Conservation (phyloP, 768 basidiomycete genomes). For the Dioszegia hungarica region DNA sequence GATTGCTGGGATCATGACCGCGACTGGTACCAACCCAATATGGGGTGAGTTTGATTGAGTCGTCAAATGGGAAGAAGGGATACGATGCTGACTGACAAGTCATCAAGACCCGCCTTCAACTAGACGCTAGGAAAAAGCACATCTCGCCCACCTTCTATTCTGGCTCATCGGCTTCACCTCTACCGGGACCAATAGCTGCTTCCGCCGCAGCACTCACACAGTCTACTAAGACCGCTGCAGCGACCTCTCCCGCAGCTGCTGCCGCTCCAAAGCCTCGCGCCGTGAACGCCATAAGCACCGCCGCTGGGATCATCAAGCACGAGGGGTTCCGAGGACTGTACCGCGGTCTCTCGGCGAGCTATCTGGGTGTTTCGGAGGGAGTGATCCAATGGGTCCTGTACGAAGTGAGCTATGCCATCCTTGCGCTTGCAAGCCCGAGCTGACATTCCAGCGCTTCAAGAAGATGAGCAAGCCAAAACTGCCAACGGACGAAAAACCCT, state of each 20-base stretch:
- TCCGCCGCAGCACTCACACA: conserved; percentile 25
- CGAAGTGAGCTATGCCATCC: conserved; percentile 55
- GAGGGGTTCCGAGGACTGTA: conserved; percentile 88
- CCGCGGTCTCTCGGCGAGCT: conserved; percentile 89
- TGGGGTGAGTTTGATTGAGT: conserved; percentile 55
- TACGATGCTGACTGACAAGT: conserved; percentile 51
- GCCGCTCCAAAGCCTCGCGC: not conserved
- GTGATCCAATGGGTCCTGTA: conserved; percentile 98
- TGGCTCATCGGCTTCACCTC: conserved; percentile 17
- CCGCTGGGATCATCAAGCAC: conserved; percentile 67
- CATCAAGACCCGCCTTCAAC: conserved; percentile 91
- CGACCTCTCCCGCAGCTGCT: conserved; percentile 4
- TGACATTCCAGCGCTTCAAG: conserved; percentile 62
- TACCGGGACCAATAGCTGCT: conserved; percentile 31
- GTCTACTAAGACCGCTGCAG: not conserved
- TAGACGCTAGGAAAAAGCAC: conserved; percentile 51
- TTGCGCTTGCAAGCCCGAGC: not conserved
- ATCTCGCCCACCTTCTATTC: conserved; percentile 24
- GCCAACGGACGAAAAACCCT: conserved; percentile 7
- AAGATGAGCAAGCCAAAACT: conserved; percentile 51
- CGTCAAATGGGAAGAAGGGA: too few relatives aligned
- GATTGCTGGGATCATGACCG: conserved; percentile 72
- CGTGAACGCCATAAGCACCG: conserved; percentile 45
- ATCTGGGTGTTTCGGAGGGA: conserved; percentile 90
- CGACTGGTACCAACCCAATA: conserved; percentile 92